Conservation (phyloP, 768 basidiomycete species). For the Phylloporus scabripes region DNA sequence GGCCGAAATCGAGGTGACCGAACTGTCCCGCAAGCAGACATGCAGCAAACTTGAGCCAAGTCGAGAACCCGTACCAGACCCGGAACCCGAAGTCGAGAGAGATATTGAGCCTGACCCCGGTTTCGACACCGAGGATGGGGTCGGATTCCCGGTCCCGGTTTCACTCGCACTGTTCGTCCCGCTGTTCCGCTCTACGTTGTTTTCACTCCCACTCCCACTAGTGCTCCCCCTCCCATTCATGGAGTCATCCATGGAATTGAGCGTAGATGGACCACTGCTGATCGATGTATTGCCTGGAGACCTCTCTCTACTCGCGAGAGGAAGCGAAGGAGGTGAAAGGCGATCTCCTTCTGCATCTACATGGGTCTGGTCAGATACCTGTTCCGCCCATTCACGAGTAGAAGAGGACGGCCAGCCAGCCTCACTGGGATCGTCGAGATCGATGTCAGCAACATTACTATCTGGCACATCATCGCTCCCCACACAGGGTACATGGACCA, state of each 20-base stretch:
- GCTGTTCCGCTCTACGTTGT: constrained; percentile 7
- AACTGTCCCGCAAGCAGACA: constrained; percentile 23
- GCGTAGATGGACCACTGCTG: constrained; percentile 22
- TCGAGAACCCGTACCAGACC: constrained; percentile 20
- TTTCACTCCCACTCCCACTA: no score
- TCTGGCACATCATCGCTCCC: constrained; percentile 11
- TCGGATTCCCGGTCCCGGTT: constrained; percentile 3
- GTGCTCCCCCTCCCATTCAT: no score
- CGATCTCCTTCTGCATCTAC: constrained; percentile 1
- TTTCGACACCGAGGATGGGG: constrained; percentile 17
- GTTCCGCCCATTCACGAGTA: constrained; percentile 46
- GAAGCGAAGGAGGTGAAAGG: constrained; percentile 4
- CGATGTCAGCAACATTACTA: constrained; percentile 13
- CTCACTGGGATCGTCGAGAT: constrained; percentile 18
- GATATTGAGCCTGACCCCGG: constrained; percentile 21
- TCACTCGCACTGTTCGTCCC: constrained; percentile 9
- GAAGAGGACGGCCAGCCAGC: constrained; percentile 22
- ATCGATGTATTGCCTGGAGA: constrained; percentile 24
- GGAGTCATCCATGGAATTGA: constrained; percentile 24
- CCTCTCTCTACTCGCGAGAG: constrained; percentile 12
- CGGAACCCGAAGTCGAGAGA: constrained; percentile 20
- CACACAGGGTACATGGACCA: constrained; percentile 28
- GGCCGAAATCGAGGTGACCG: constrained; percentile 28
- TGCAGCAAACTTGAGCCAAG: constrained; percentile 22
- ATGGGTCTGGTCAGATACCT: constrained; percentile 32